A percentile compares a stretch with the other conserved stretches of the same genome.
Evolutionary conservation across 352 stramenopile species (phyloP).

Genomic region (Pythium sukuiense): DNA sequence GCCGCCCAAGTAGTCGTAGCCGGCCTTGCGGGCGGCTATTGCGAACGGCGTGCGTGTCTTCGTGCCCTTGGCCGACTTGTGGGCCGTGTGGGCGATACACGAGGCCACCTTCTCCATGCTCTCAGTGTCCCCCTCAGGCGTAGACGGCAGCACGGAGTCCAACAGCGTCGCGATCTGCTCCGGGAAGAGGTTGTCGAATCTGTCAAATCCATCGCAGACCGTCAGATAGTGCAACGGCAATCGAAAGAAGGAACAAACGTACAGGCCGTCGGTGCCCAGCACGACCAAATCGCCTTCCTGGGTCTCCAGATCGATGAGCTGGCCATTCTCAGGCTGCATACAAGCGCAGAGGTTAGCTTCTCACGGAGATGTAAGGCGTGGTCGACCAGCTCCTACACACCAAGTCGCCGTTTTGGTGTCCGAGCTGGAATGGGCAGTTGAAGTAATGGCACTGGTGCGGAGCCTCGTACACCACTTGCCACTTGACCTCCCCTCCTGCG

Average conservation of each 20-base stretch:
- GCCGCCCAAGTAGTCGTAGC: conserved; percentile 80
- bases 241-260: conserved; percentile 29
- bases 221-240: not conserved
- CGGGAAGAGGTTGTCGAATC: conserved; percentile 96
- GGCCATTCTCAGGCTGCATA: conserved; percentile 83
- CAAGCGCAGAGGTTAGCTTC: conserved; percentile 11
- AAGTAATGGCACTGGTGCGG: conserved; percentile 95
- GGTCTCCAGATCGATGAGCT: conserved; percentile 83
- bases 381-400: too few species aligned
- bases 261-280: conserved; percentile 93
- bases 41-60: conserved; percentile 82
- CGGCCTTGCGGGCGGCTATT: conserved; percentile 60
- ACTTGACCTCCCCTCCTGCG: conserved; percentile 34
- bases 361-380: too few species aligned
- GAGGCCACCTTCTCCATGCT: conserved; percentile 81
- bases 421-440: conserved; percentile 96
- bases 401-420: conserved; percentile 87
- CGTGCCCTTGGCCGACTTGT: conserved; percentile 72
- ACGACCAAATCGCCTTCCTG: conserved; percentile 91
- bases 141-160: conserved; percentile 59
- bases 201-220: conserved; percentile 21
- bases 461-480: conserved; percentile 87
- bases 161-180: conserved; percentile 77
- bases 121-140: conserved; percentile 43
- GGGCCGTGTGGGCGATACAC: conserved; percentile 76